Evolutionary conservation across 2,329 filamentous ascomycete species (phyloP).

Genomic region (Bisporella sp.): DNA sequence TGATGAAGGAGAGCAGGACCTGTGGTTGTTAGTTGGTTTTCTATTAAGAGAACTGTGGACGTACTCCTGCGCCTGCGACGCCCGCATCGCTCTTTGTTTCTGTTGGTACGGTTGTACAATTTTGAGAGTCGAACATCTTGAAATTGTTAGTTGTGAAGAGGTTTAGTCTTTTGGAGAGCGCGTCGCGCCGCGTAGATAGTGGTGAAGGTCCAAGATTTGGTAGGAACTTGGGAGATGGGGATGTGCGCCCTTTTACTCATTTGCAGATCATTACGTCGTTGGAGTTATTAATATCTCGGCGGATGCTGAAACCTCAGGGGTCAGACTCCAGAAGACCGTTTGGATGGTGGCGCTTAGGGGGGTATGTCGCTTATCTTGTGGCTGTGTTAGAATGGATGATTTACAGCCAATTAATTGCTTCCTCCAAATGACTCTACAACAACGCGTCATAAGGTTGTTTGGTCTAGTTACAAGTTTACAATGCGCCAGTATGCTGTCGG

Average conservation of each 20-base stretch:
- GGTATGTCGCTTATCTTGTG: not conserved
- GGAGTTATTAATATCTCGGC: not conserved
- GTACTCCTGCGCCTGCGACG: conserved; percentile 49
- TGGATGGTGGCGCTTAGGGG: not conserved
- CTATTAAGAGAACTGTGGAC: conserved; percentile 17
- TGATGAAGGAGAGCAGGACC: conserved; percentile 60
- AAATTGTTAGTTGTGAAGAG: not conserved
- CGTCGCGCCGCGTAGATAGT: not conserved
- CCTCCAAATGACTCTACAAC: not conserved
- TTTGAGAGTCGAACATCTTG: conserved; percentile 9
- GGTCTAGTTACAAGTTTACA: not conserved
- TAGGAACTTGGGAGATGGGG: not conserved
- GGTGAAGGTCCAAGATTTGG: not conserved
- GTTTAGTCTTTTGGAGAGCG: not conserved
- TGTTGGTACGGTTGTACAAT: conserved; percentile 38
- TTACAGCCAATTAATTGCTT: not conserved
- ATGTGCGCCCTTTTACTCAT: not conserved
- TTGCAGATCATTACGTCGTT: not conserved
- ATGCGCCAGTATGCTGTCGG: not conserved
- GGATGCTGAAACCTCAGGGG: not conserved
- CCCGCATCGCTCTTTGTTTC: conserved; percentile 44
- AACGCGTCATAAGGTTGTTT: not conserved
- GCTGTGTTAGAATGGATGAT: not conserved
- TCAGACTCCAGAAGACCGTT: not conserved
- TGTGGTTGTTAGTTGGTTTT: conserved; percentile 19